phyloP scores from a whole-genome alignment of 2,329 filamentous ascomycete species.

The Venturia nashicola region DNA sequence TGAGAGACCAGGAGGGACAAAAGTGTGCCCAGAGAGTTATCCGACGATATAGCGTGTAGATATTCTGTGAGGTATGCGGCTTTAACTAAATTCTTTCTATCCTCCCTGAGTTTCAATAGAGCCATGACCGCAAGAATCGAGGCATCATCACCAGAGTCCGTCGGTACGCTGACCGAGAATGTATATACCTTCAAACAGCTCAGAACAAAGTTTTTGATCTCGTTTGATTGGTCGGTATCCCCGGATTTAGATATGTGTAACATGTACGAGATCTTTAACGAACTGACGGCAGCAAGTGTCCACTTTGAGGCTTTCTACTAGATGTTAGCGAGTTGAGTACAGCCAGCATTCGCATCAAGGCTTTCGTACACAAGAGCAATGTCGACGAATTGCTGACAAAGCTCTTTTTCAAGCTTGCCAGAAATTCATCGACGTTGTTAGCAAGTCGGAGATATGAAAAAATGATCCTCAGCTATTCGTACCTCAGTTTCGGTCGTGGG shows the following conservation, averaged over 20 bases:
- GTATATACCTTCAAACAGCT: not conserved
- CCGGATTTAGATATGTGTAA: not conserved
- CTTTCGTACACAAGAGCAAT: not conserved
- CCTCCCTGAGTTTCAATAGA: slow-evolving; percentile 2
- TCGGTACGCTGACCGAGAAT: not conserved
- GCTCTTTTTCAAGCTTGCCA: not conserved
- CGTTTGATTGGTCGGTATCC: not conserved
- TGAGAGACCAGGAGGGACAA: not conserved
- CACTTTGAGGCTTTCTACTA: not conserved
- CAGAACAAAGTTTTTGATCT: not conserved
- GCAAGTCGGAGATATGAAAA: not conserved
- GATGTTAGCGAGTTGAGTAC: not conserved
- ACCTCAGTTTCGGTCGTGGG: not conserved
- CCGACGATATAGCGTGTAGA: slow-evolving; percentile 4
- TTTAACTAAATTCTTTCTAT: not conserved
- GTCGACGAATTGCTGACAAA: not conserved
- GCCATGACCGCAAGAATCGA: slow-evolving; percentile 7
- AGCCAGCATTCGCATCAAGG: not conserved
- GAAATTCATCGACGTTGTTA: not conserved
- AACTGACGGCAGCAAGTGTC: not conserved
- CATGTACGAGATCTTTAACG: slow-evolving; percentile 7
- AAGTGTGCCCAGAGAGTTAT: slow-evolving; percentile 5
- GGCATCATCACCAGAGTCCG: slow-evolving; percentile 3
- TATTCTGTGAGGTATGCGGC: not conserved
- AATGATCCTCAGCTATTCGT: not conserved